A percentile compares a stretch with the other conserved stretches of the same genome.
Evolutionary conservation across 495 filamentous ascomycete species (phyloP).

Genomic region (Parmelia sp.): DNA sequence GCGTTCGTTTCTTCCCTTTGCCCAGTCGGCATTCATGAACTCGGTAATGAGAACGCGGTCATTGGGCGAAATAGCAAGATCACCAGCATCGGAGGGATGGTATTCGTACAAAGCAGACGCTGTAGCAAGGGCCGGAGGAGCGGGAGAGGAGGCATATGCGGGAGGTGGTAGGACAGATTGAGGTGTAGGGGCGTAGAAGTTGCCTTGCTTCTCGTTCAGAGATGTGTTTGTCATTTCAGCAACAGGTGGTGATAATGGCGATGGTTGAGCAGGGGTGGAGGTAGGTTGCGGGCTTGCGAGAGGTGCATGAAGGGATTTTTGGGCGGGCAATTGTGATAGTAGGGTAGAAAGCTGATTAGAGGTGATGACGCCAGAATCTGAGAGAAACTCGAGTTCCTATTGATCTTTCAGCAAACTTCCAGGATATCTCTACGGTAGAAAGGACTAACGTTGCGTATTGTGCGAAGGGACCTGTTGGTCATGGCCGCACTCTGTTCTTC

Average conservation of each 20-base stretch:
- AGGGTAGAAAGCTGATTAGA: slow-evolving; percentile 64
- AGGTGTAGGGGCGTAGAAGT: slow-evolving; percentile 43
- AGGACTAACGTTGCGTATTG: slow-evolving; percentile 68
- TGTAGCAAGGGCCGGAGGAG: slow-evolving; percentile 54
- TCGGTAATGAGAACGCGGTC: slow-evolving; percentile 74
- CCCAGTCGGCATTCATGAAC: slow-evolving; percentile 94
- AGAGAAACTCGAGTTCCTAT: slow-evolving; percentile 87
- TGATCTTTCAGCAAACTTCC: slow-evolving; percentile 4
- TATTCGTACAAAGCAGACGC: slow-evolving; percentile 84
- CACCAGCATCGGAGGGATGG: slow-evolving; percentile 66
- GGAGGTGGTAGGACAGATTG: slow-evolving; percentile 47
- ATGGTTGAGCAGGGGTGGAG: slow-evolving; percentile 31
- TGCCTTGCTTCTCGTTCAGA: slow-evolving; percentile 47
- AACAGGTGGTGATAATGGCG: slow-evolving; percentile 35
- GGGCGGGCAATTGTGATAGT: slow-evolving; percentile 63
- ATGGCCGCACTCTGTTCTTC: slow-evolving; percentile 36
- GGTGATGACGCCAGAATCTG: slow-evolving; percentile 68
- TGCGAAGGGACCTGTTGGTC: slow-evolving; percentile 77
- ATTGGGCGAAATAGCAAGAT: slow-evolving; percentile 66
- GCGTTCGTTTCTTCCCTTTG: slow-evolving; percentile 63
- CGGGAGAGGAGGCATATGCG: slow-evolving; percentile 42
- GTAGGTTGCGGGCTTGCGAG: slow-evolving; percentile 34
- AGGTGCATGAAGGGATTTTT: slow-evolving; percentile 43
- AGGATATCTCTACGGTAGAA: neutral
- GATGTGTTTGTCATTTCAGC: slow-evolving; percentile 40